Base-by-base conservation (phyloP, 1,284 basidiomycete species). In the Hemileia vastatrix region DNA sequence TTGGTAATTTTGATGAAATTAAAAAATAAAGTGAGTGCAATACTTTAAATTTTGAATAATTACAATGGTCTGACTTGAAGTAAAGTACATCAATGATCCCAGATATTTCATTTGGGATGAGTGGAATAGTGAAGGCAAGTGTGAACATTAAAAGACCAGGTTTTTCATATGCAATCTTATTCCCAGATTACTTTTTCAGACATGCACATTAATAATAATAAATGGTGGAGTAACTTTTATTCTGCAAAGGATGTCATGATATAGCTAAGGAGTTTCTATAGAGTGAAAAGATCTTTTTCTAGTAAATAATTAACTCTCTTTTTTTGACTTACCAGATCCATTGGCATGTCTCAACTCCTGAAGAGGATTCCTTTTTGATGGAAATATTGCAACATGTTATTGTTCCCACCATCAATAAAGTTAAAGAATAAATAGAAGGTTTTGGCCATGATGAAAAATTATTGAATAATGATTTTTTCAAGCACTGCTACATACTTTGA, bases 171-270 rank as follows among this genome's bases (percentile, higher is more conserved):
- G 27, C 4, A 51, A 27, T 24, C 24, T 53, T 11, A 56, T 47
- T 13, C 36, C 23, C 23, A 33, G 8, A 48, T 61, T 36, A 33
- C 27, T 45, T 58, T 54, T 44, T 27, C 66, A 86, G 89, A 82
- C 54, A 90, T 92, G 72, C 81, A 86, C 66, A 79, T 78, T 52
- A 81, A 84, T 64, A 86, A 92, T 70, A 86, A 85, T 65, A 77
- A 83, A 6, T 81, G 84, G 63, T 96, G 93, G 92, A 93, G 93
- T 27, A 83, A 83, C 65, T 78, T 88, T 63, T 92, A 88, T 77
- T 83, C 87, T 60, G 80, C 86, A 4, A 81, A 86, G 67, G 87
- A 95, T 57, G 86, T 92, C 53, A 81, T 84, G 33, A 52, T 61
- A 9, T 43, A 8, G n/a, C n/a, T n/a, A n/a, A n/a, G 40, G n/a